A percentile compares a stretch with the other conserved stretches of the same genome.
phyloP scores from a whole-genome alignment of 2,329 filamentous ascomycete genomes.

The Colletotrichum sp. region DNA sequence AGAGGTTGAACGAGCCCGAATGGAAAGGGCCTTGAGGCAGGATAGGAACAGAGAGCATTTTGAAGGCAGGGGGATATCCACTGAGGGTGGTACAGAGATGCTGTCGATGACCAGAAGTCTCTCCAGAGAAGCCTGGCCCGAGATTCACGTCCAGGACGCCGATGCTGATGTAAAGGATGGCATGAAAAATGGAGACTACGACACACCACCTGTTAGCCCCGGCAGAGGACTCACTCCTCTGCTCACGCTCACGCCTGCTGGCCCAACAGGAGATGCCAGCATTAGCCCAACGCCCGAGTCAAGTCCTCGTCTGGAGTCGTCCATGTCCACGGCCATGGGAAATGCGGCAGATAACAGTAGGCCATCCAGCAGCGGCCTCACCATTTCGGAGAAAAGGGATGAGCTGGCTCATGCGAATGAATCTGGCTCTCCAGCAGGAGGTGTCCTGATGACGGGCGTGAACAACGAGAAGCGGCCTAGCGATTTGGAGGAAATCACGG shows the following conservation, averaged over 20 bases:
- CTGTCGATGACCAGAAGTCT: background rate
- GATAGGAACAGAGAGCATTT: background rate
- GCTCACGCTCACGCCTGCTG: background rate
- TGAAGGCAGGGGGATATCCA: background rate
- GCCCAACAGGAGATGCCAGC: background rate
- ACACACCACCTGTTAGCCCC: background rate
- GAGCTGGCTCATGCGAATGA: background rate
- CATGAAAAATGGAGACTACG: background rate
- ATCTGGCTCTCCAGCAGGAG: background rate
- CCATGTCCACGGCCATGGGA: background rate
- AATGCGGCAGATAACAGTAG: background rate
- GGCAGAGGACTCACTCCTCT: background rate
- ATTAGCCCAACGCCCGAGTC: background rate
- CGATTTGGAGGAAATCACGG: background rate
- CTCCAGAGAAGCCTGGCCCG: background rate
- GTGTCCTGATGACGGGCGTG: background rate
- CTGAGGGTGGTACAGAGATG: background rate
- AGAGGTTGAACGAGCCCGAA: background rate
- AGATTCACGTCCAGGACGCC: background rate
- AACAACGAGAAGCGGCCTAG: background rate
- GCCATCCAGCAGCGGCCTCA: background rate
- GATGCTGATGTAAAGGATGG: background rate
- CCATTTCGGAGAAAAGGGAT: background rate
- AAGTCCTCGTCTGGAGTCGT: background rate
- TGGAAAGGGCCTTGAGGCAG: background rate